phyloP scores from a whole-genome alignment of 2,329 filamentous ascomycete species.

The Fusarium odoratissimum region DNA sequence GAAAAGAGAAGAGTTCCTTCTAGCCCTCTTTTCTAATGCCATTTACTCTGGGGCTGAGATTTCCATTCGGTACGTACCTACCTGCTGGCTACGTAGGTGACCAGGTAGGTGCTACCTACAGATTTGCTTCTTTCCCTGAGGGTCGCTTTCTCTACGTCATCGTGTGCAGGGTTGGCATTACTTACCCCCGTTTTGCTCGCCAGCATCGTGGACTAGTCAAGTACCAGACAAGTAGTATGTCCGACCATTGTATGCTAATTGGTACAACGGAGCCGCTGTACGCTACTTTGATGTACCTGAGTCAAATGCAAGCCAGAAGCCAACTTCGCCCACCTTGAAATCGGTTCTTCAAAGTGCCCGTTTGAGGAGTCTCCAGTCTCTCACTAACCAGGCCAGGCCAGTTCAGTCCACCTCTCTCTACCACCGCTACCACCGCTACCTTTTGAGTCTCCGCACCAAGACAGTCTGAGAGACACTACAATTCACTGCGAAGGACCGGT shows the following conservation, averaged over 20 bases:
- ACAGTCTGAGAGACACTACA: conserved; percentile 30
- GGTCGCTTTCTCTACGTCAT: conserved; percentile 44
- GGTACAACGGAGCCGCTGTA: neutral
- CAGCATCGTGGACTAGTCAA: conserved; percentile 25
- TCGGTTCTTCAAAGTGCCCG: conserved; percentile 25
- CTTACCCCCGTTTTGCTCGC: conserved; percentile 24
- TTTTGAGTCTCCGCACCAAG: conserved; percentile 41
- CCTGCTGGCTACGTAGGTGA: neutral
- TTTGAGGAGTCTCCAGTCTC: conserved; percentile 33
- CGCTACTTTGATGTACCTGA: conserved; percentile 26
- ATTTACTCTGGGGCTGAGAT: neutral
- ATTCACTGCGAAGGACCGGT: conserved; percentile 17
- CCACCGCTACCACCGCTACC: conserved; percentile 38
- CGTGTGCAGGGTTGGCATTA: conserved; percentile 34
- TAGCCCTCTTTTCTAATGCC: neutral
- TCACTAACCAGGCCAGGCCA: conserved; percentile 31
- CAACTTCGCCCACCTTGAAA: conserved; percentile 41
- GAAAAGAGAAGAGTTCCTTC: neutral
- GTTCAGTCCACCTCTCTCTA: conserved; percentile 30
- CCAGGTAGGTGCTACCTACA: conserved; percentile 1
- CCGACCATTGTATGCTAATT: neutral
- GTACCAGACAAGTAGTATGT: conserved; percentile 18
- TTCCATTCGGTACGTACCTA: conserved; percentile 25
- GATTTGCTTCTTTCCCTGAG: conserved; percentile 29
- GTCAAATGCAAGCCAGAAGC: conserved; percentile 26